Evolutionary conservation across 176 grass and related monocot species (phyloP).

Genomic region (Secale cereale): DNA sequence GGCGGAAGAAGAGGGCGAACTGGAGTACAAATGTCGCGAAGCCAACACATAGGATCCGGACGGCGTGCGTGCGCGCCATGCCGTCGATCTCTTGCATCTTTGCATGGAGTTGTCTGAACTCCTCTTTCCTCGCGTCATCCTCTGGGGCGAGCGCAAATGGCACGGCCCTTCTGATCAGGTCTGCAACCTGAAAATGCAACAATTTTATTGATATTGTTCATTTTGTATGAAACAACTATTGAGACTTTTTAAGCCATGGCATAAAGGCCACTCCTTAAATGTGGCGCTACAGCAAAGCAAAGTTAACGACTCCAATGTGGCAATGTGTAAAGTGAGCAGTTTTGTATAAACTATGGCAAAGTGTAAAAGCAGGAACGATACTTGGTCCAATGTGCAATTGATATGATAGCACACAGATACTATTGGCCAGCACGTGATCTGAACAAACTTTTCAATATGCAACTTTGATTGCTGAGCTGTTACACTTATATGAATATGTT

Average conservation of each 20-base stretch:
- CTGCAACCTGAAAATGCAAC: constrained; percentile 29
- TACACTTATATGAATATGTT: background rate
- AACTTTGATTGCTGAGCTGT: background rate
- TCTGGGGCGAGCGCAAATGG: constrained; percentile 33
- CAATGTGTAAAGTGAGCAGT: background rate
- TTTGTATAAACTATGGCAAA: background rate
- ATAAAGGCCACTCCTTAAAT: background rate
- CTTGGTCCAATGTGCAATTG: background rate
- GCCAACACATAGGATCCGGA: constrained; percentile 44
- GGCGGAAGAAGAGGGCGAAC: constrained; percentile 39
- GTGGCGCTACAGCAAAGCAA: background rate
- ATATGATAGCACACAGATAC: background rate
- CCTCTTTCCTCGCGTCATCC: constrained; percentile 36
- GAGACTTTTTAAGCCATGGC: background rate
- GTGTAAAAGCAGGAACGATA: background rate
- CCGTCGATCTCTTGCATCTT: constrained; percentile 60
- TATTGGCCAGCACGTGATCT: background rate
- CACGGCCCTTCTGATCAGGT: constrained; percentile 52
- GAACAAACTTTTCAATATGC: background rate
- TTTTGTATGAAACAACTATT: background rate
- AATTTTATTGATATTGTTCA: background rate
- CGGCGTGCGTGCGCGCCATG: constrained; percentile 50
- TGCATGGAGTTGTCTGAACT: constrained; percentile 42
- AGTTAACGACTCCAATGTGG: too few relatives aligned
- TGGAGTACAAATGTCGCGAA: constrained; percentile 38